Conservation (phyloP, 495 filamentous ascomycete genomes). For the Penicillium herquei region DNA sequence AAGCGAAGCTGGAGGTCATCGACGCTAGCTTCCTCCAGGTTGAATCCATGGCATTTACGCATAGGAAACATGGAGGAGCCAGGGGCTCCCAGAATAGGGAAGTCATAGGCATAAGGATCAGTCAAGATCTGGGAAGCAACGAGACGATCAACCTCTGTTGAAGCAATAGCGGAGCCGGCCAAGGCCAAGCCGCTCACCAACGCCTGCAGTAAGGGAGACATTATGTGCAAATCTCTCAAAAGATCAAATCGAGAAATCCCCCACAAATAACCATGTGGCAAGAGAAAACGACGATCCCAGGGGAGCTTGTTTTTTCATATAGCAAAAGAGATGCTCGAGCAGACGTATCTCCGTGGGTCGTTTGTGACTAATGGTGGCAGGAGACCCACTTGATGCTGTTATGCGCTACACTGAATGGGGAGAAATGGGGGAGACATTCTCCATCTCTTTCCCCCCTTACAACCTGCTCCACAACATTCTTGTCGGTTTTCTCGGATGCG, state of each 20-base stretch:
- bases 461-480: neutral
- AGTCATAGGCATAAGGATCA: conserved; percentile 40
- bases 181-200: conserved; percentile 23
- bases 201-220: conserved; percentile 20
- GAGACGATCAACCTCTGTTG: conserved; percentile 14
- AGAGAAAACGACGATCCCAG: conserved; percentile 10
- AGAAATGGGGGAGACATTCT: neutral
- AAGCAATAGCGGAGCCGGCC: conserved; percentile 19
- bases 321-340: neutral
- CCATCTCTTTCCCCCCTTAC: neutral
- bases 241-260: conserved; percentile 1
- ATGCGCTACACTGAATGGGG: neutral
- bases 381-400: neutral
- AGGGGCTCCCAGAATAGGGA: conserved; percentile 34
- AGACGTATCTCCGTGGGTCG: neutral
- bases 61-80: conserved; percentile 52
- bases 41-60: conserved; percentile 58
- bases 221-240: conserved; percentile 3
- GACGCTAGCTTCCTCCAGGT: conserved; percentile 62
- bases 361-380: neutral
- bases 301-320: conserved; percentile 11
- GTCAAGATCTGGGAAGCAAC: conserved; percentile 33
- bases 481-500: neutral
- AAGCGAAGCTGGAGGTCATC: conserved; percentile 52
- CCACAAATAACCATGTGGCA: conserved; percentile 25